A percentile compares a stretch with the other conserved stretches of the same genome.
Conservation (phyloP, 164 flowering plant genomes). For the Platanus orientalis region DNA sequence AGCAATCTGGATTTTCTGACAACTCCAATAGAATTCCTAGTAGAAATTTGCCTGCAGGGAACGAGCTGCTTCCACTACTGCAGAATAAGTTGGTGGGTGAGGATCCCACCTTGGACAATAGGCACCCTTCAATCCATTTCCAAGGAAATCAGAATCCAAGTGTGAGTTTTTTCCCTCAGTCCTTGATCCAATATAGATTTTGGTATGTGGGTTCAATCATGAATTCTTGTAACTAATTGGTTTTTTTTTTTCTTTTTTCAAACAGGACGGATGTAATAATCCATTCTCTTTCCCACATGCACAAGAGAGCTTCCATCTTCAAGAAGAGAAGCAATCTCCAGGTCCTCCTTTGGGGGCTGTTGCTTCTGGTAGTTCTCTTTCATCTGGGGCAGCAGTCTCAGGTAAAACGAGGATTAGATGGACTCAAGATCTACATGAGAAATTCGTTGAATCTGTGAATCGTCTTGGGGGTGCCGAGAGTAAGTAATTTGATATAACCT, state of each 20-base stretch:
- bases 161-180: constrained; percentile 27
- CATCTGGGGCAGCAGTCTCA: constrained; percentile 30
- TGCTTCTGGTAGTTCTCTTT: constrained; percentile 19
- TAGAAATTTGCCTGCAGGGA: constrained; percentile 15
- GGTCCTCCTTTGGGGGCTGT: constrained; percentile 17
- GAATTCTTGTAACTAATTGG: neutral
- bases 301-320: constrained; percentile 23
- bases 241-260: neutral
- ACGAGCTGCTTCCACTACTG: constrained; percentile 14
- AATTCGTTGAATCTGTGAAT: constrained; percentile 79
- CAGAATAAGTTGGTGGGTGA: constrained; percentile 25
- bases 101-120: constrained; percentile 18
- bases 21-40: constrained; percentile 14
- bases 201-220: neutral
- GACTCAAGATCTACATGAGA: constrained; percentile 87
- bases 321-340: constrained; percentile 30
- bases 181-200: neutral
- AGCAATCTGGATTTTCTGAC: constrained; percentile 13
- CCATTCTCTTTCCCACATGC: constrained; percentile 16
- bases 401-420: constrained; percentile 81
- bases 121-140: constrained; percentile 17
- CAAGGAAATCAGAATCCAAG: constrained; percentile 28
- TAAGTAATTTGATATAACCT: constrained; percentile 29
- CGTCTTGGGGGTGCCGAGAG: constrained; percentile 94
- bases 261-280: constrained; percentile 17